phyloP scores from a whole-genome alignment of 2,329 filamentous ascomycete genomes.

The Fusarium sororula region DNA sequence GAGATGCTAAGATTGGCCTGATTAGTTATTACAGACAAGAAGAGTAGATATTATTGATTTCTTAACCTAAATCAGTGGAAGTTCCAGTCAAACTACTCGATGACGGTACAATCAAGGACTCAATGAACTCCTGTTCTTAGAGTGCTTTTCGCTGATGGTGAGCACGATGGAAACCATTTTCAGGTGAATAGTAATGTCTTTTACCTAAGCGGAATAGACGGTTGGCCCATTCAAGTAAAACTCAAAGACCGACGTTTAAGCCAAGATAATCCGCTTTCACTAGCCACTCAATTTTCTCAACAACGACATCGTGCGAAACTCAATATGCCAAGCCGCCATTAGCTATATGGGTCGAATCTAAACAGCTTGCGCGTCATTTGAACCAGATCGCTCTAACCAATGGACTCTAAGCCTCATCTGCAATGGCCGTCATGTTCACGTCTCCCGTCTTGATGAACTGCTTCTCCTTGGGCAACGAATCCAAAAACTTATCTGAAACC shows the following conservation, averaged over 20 bases:
- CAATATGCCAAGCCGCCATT: too few species aligned
- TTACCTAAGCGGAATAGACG: too few species aligned
- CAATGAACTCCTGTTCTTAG: background rate
- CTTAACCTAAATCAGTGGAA: background rate
- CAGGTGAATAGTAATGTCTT: background rate
- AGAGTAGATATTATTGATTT: background rate
- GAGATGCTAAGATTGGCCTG: background rate
- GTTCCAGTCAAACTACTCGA: background rate
- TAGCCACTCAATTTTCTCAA: background rate
- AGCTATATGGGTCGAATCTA: too few species aligned
- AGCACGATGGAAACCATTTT: background rate
- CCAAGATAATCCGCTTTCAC: too few species aligned
- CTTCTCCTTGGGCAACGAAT: slow-evolving; percentile 10
- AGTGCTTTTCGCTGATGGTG: background rate
- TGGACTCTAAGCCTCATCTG: background rate
- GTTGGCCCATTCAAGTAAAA: background rate
- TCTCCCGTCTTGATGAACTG: slow-evolving; percentile 5
- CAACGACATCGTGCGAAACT: too few species aligned
- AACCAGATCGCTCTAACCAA: too few species aligned
- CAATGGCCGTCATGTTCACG: slow-evolving; percentile 2
- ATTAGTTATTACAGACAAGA: background rate
- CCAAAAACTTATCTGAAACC: slow-evolving; percentile 11
- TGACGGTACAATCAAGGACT: background rate
- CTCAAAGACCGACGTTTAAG: background rate
- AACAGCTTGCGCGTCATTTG: too few species aligned